Evolutionary conservation across 2,329 filamentous ascomycete species (phyloP).

Genomic region (Cryphonectria naterciae): DNA sequence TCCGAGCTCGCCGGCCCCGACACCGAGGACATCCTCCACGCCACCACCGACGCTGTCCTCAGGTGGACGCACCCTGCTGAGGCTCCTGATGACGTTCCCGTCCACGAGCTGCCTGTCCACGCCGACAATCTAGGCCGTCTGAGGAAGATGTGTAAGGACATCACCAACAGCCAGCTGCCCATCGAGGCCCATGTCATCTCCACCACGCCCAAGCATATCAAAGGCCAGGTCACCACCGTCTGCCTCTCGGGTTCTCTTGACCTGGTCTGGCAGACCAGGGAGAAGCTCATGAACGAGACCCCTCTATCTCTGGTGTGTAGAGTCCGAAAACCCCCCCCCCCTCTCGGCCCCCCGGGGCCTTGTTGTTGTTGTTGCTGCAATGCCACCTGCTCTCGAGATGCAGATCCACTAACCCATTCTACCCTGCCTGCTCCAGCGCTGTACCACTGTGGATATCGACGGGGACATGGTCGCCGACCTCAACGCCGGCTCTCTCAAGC

Average conservation of each 20-base stretch:
- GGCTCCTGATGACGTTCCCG: conserved; percentile 79
- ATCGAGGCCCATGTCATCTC: conserved; percentile 85
- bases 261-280: conserved; percentile 84
- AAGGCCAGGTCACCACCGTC: conserved; percentile 79
- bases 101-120: conserved; percentile 91
- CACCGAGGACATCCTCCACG: conserved; percentile 91
- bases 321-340: conserved; percentile 18
- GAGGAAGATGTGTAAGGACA: conserved; percentile 77
- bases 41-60: conserved; percentile 82
- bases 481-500: conserved; percentile 68
- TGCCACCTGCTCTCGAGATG: conserved; percentile 37
- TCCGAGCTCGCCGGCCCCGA: conserved; percentile 91
- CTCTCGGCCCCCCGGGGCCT: not conserved
- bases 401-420: conserved; percentile 23
- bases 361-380: conserved; percentile 16
- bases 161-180: conserved; percentile 71
- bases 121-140: conserved; percentile 82
- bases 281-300: conserved; percentile 87
- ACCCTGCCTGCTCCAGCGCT: conserved; percentile 63
- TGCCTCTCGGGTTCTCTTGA: conserved; percentile 88
- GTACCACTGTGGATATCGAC: conserved; percentile 91
- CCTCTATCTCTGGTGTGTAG: conserved; percentile 85
- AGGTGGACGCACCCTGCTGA: conserved; percentile 94
- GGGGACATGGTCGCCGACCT: conserved; percentile 84
- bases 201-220: conserved; percentile 73